Evolutionary conservation across 2,329 filamentous ascomycete genomes (phyloP), one percentile per base, ranked within the genome.

Genomic region (Arthroderma uncinatum): DNA sequence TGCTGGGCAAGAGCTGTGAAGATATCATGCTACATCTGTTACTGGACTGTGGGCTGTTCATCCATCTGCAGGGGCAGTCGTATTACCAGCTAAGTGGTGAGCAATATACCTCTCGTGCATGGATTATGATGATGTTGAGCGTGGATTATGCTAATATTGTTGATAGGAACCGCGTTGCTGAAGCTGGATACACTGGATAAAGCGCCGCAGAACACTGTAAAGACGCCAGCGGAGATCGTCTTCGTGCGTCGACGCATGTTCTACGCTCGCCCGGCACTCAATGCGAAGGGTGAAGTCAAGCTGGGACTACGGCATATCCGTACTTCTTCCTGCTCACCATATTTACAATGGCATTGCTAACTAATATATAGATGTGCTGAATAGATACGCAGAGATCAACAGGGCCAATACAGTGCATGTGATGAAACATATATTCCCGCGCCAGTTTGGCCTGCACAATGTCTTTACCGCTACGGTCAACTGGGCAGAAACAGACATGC

Each of bases 351-450:
- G n/a, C 28, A 16, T 36, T 25, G 36, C 28, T 52, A 14, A 19
- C 8, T n/a, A 28, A 4, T 8, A 37, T n/a, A 9, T 66, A 94
- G 89, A 96, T 74, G 83, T 91, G 1, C 71, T 97, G 23, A 95
- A 93, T 66, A 82, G 89, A 21, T 86, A 79, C 62, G 71, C 78
- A 36, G 65, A 79, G 64, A 59, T 70, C 40, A 60, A 73, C 63
- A 65, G 75, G 1, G 66, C 71, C 10, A 79, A 85, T 61, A 87
- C 83, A 0, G 66, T 83, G 9, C 87, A 86, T 63, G 72, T 95
- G 19, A 82, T 95, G 80, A 93, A 92, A 76, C 92, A 97, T 70
- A 84, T 98, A 1, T 98, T 98, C 64, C 93, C 93, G 33, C 80
- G 85, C 9, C 91, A 97, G 66, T 97, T 95, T 66, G 82, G 82